phyloP scores from a whole-genome alignment of 1,139 yeast species.

The Candida tropicalis region DNA sequence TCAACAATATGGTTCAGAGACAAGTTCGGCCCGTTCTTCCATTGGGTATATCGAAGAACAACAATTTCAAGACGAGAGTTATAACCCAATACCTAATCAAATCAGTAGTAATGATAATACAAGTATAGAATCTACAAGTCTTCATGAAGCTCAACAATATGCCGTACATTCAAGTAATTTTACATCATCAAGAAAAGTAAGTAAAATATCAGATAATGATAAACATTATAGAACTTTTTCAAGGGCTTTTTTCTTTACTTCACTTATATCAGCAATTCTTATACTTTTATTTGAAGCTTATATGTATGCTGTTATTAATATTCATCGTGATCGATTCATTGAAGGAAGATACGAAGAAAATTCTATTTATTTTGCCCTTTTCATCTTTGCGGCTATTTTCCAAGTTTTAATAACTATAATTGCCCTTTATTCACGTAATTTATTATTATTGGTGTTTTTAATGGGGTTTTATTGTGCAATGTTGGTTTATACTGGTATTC shows the following conservation, averaged over 20 bases:
- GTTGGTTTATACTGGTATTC: slow-evolving; percentile 54
- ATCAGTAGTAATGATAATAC: not conserved
- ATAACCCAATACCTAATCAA: not conserved
- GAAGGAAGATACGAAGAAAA: slow-evolving; percentile 25
- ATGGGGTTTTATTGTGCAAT: slow-evolving; percentile 50
- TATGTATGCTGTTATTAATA: slow-evolving; percentile 38
- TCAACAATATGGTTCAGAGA: slow-evolving; percentile 2
- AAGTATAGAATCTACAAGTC: not conserved
- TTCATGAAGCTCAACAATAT: not conserved
- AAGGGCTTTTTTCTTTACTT: slow-evolving; percentile 27
- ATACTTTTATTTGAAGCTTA: slow-evolving; percentile 34
- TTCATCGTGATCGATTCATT: slow-evolving; percentile 27
- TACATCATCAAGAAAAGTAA: not conserved
- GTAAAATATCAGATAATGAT: slow-evolving; percentile 7
- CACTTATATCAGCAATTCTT: slow-evolving; percentile 33
- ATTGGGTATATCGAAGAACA: not conserved
- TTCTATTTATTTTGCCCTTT: slow-evolving; percentile 35
- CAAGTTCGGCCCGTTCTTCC: slow-evolving; percentile 2
- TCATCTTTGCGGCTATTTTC: slow-evolving; percentile 46
- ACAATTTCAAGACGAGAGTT: not conserved
- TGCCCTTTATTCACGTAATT: slow-evolving; percentile 46
- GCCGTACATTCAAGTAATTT: not conserved
- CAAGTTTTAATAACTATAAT: slow-evolving; percentile 44
- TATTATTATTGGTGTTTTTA: slow-evolving; percentile 43
- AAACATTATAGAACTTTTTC: slow-evolving; percentile 15